Evolutionary conservation across 2,329 filamentous ascomycete genomes (phyloP).

Genomic region (Onygenales sp.): DNA sequence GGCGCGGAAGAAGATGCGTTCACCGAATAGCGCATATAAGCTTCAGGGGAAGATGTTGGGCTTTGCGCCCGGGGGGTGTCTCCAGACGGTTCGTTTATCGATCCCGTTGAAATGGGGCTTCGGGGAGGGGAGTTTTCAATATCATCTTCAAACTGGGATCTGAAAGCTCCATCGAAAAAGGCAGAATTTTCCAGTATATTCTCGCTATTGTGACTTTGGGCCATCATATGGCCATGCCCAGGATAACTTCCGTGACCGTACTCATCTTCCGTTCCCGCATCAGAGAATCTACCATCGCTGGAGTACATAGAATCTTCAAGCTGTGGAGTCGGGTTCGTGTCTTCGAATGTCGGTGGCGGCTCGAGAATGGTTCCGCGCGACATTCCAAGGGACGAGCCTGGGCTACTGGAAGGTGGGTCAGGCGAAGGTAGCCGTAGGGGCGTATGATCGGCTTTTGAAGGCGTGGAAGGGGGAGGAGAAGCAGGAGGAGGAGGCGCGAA

Average conservation of each 20-base stretch:
- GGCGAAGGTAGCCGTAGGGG: slow-evolving; percentile 17
- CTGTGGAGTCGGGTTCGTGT: neutral
- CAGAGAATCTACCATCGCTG: slow-evolving; percentile 32
- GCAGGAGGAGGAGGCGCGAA: slow-evolving; percentile 21
- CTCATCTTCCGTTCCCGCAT: slow-evolving; percentile 31
- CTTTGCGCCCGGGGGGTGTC: slow-evolving; percentile 13
- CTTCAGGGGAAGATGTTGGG: slow-evolving; percentile 8
- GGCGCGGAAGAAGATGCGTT: neutral
- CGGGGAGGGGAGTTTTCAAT: slow-evolving; percentile 15
- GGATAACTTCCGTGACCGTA: slow-evolving; percentile 16
- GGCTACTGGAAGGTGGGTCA: slow-evolving; percentile 17
- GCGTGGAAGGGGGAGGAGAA: slow-evolving; percentile 20
- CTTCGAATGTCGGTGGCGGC: slow-evolving; percentile 7
- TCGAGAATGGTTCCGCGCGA: slow-evolving; percentile 31
- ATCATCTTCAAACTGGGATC: slow-evolving; percentile 25
- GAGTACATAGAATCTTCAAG: slow-evolving; percentile 24
- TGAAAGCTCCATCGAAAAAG: slow-evolving; percentile 30
- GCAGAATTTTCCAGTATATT: slow-evolving; percentile 26
- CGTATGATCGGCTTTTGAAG: slow-evolving; percentile 22
- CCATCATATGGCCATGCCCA: slow-evolving; percentile 19
- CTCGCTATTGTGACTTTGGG: slow-evolving; percentile 19
- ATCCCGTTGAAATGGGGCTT: slow-evolving; percentile 8
- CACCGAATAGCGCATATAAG: neutral
- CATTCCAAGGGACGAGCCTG: slow-evolving; percentile 21
- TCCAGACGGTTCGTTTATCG: neutral